phyloP scores from a whole-genome alignment of 1,139 yeast species.

The Yarrowia galli region DNA sequence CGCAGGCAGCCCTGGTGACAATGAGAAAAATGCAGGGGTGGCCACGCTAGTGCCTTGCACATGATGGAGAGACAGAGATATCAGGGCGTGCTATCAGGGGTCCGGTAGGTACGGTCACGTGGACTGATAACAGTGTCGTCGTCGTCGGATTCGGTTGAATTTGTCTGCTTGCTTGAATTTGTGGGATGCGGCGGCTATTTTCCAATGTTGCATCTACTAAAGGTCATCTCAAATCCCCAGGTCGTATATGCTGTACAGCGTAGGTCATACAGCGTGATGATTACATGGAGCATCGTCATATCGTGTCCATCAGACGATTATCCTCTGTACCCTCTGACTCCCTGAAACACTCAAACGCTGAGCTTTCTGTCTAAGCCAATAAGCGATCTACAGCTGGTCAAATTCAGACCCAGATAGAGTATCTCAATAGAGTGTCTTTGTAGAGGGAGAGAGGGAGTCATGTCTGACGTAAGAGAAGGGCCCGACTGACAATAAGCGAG shows the following conservation, averaged over 20 bases:
- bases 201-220: background rate
- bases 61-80: background rate
- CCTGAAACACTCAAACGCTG: constrained; percentile 1
- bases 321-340: background rate
- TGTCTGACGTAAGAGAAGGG: background rate
- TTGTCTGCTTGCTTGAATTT: too few species aligned
- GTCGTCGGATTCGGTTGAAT: too few species aligned
- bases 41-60: constrained; percentile 32
- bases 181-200: too few species aligned
- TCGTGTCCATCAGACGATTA: constrained; percentile 11
- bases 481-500: background rate
- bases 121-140: too few species aligned
- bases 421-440: background rate
- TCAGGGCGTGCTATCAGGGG: background rate
- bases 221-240: background rate
- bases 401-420: constrained; percentile 29
- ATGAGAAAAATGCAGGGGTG: constrained; percentile 32
- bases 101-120: background rate
- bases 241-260: constrained; percentile 3
- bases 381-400: constrained; percentile 6
- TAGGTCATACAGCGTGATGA: background rate
- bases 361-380: background rate
- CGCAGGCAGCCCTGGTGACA: constrained; percentile 23
- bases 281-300: constrained; percentile 4
- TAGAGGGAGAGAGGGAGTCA: too few species aligned